Evolutionary conservation across 139 green algal genomes (phyloP), one percentile per base, ranked within the genome.

Genomic region (Astrephomene gubernaculifera): DNA sequence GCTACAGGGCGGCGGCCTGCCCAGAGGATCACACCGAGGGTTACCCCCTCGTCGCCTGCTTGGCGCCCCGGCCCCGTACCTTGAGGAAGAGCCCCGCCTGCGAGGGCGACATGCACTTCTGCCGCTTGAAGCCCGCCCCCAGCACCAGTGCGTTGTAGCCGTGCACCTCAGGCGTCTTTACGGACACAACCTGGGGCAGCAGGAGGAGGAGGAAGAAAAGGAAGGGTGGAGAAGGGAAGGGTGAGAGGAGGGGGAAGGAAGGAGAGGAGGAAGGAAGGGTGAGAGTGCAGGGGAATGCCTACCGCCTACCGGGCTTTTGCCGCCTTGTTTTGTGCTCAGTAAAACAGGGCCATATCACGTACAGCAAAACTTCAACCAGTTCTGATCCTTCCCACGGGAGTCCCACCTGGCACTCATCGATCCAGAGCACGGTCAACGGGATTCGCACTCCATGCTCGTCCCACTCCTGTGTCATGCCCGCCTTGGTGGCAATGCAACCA

Each of bases 401-500:
- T 17, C 83, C 39, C 64, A 98, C 96, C 94, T 96, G 89, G 90
- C 96, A 98, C 54, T 98, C 93, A 79, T 99, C 97, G 0, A 99
- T 82, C 95, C 96, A 99, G 4, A 99, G 90, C 25, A 99, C 94
- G 1, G 97, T 99, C 27, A 99, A 87, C 27, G 98, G 96, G 9
- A 98, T 84, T 0, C 94, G 86, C 24, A 88, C 89, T 10, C 96
- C 96, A 85, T 95, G 95, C 81, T 96, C 88, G 85, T 99, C 96
- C 98, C 98, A 99, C 67, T 96, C 93, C 82, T 97, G 93, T 10
- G 95, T 99, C 97, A 99, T 99, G 74, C 98, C 98, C 0, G 92
- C 95, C 90, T 99, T 99, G 27, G 98, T 87, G 1, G 95, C 97
- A 21, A 99, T 93, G 67, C 95, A 86, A 1, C 97, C 97, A 1